These are phyloP conservation scores for Thalassiosira allenii DNA, from an alignment of 352 stramenopile species.

Conservation along the genomic window DNA sequence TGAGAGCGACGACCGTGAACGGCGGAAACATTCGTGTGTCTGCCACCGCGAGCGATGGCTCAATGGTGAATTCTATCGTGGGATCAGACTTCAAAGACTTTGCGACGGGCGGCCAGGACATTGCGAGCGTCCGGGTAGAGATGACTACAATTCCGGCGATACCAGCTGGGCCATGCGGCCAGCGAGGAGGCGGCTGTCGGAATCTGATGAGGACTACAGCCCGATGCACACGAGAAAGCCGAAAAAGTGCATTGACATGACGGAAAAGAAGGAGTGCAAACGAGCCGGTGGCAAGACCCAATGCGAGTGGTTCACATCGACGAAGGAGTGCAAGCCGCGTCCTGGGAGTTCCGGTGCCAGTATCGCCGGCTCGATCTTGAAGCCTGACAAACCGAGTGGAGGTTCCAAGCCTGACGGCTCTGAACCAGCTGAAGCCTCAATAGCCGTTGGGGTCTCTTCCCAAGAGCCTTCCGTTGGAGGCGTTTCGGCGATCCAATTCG, in stretches of 20 bases:
- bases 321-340: no score
- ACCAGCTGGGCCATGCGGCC: neutral
- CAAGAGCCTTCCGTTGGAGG: no score
- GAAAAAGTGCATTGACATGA: neutral
- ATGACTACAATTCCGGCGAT: constrained; percentile 27
- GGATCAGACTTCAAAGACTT: constrained; percentile 12
- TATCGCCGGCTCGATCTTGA: no score
- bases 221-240: neutral
- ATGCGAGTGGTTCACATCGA: neutral
- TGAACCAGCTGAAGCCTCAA: neutral
- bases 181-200: neutral
- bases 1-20: neutral
- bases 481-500: no score
- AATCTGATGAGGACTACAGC: neutral
- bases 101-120: constrained; percentile 7
- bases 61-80: constrained; percentile 11
- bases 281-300: no score
- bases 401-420: neutral
- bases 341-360: no score
- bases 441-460: no score
- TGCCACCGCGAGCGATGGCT: constrained; percentile 5
- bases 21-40: neutral
- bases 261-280: neutral
- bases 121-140: constrained; percentile 11
- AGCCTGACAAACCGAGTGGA: neutral